Conservation (phyloP, 1,284 basidiomycete species). For the Taiwanofungus camphoratus region DNA sequence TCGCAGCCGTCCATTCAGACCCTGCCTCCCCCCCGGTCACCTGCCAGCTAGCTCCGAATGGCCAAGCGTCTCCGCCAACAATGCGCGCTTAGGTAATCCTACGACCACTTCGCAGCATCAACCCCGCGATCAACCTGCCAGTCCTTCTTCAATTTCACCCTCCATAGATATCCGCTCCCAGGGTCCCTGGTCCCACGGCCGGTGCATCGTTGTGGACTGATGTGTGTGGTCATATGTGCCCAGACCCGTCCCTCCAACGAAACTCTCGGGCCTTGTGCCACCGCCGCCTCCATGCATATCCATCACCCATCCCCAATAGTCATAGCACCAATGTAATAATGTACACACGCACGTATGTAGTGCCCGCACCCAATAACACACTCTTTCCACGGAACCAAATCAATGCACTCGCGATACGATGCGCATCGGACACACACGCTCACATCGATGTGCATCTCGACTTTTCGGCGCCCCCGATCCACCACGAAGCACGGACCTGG, state of each 20-base stretch:
- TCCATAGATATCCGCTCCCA: too few species aligned
- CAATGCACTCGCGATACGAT: background rate
- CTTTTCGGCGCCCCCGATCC: conserved; percentile 12
- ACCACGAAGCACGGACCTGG: background rate
- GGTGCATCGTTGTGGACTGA: background rate
- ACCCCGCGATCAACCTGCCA: too few species aligned
- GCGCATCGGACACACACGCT: background rate
- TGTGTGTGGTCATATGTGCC: background rate
- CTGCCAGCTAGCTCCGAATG: background rate
- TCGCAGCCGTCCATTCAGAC: background rate
- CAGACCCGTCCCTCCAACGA: too few species aligned
- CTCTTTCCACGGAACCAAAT: conserved; percentile 6
- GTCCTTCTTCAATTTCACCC: too few species aligned
- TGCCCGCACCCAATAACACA: too few species aligned
- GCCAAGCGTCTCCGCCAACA: background rate
- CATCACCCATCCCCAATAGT: too few species aligned
- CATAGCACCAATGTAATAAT: too few species aligned
- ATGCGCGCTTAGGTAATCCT: conserved; percentile 26
- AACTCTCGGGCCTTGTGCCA: too few species aligned
- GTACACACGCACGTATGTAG: too few species aligned
- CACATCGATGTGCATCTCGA: background rate
- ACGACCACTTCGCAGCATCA: conserved; percentile 19
- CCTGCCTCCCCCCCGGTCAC: background rate
- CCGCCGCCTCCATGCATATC: too few species aligned
- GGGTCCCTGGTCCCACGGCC: conserved; percentile 1